Base-by-base conservation (phyloP, 306 rosid genomes). In the Trifolium repens region DNA sequence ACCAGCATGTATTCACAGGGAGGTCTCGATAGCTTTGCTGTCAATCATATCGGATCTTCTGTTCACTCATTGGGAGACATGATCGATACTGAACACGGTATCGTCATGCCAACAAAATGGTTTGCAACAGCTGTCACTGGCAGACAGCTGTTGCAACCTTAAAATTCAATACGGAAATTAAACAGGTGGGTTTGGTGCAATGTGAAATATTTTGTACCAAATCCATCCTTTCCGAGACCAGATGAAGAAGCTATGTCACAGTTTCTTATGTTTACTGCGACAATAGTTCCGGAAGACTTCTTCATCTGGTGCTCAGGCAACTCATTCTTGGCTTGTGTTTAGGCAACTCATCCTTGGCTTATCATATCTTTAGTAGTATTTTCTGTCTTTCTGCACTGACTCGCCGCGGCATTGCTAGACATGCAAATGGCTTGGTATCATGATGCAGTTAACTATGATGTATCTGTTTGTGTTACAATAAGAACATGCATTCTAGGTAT, bases 341-440 rank as follows among this genome's bases (percentile, higher is more conserved):
- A 9, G 89, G 93, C 91, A 91, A 87, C 7, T 88, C 92, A 86
- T 91, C 75, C 93, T 85, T 92, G 96, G 93, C 97, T 90, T 91
- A 79, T 43, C 5, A 24, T 42, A 73, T 60, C 62, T 35, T 70
- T 70, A 17, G 37, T 73, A 55, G 26, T 50, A 78, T 14, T 74
- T 34, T 78, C 37, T 79, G 78, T 79, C 77, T 58, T 77, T 74
- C 79, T 75, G 76, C 70, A 55, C 71, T 59, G 64, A 67, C 71
- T 17, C 50, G 52, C 54, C 71, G 46, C 50, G 77, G 76, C 67
- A 17, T 55, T 74, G 64, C 12, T 47, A 50, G 53, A 44, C 37
- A 43, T 67, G 72, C 35, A 24, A 22, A 43, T 43, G 72, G 54
- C 19, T 67, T 67, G 37, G 37, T 67, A 42, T 80, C 58, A 47